phyloP scores from a whole-genome alignment of 371 early-diverging fungal species.

The Zychaea mexicana region DNA sequence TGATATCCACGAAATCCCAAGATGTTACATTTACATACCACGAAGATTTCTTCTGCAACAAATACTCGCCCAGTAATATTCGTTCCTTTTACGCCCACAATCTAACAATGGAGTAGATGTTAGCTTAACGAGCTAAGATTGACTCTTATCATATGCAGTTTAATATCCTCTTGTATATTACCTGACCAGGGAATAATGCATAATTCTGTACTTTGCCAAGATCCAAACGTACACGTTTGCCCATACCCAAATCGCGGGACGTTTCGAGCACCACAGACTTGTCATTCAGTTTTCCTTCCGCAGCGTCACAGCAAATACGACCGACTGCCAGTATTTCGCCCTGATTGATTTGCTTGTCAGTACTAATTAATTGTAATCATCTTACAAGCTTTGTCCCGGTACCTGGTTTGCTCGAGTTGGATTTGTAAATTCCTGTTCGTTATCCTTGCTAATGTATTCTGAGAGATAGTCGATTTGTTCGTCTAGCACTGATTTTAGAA shows the following conservation, averaged over 20 bases:
- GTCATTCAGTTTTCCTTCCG: conserved; percentile 66
- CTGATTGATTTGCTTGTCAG: conserved; percentile 2
- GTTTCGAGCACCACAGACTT: conserved; percentile 79
- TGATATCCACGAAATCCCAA: background rate
- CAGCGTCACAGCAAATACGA: conserved; percentile 72
- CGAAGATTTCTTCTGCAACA: conserved; percentile 18
- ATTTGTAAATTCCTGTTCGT: conserved; percentile 55
- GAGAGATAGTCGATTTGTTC: conserved; percentile 75
- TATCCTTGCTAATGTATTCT: conserved; percentile 46
- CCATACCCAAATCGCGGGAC: conserved; percentile 71
- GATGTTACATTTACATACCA: conserved; percentile 6
- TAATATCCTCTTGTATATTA: conserved; percentile 16
- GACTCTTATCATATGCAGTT: background rate
- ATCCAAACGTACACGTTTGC: conserved; percentile 68
- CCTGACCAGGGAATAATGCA: conserved; percentile 77
- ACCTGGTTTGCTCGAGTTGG: conserved; percentile 64
- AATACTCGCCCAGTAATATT: conserved; percentile 34
- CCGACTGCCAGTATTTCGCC: conserved; percentile 57
- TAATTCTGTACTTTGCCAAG: conserved; percentile 55
- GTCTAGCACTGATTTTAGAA: conserved; percentile 45
- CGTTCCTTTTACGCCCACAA: conserved; percentile 44
- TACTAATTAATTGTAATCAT: background rate
- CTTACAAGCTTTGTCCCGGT: background rate
- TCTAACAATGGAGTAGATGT: too few species aligned
- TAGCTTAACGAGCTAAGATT: too few species aligned